Percentiles rank a stretch among this genome's conserved stretches.
phyloP scores from a whole-genome alignment of 2,329 filamentous ascomycete genomes.

The Pestalotiopsis sp. region DNA sequence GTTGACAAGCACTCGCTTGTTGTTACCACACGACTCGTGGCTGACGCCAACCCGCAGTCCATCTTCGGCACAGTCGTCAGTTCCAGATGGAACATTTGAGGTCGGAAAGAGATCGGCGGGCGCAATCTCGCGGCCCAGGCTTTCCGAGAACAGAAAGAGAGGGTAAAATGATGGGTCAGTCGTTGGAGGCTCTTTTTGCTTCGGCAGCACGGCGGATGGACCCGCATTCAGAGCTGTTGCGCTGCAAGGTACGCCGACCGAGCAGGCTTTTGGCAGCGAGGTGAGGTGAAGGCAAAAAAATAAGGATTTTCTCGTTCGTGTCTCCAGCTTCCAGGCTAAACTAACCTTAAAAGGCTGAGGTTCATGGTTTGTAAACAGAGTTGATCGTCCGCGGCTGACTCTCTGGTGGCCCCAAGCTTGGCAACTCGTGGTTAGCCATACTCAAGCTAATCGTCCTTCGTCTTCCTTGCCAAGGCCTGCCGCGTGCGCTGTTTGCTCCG shows the following conservation, averaged over 20 bases:
- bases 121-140: neutral
- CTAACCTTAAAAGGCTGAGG: neutral
- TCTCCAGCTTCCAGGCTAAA: neutral
- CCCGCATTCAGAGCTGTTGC: neutral
- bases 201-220: neutral
- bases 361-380: neutral
- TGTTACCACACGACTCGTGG: neutral
- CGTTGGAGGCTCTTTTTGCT: neutral
- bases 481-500: neutral
- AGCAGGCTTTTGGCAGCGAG: neutral
- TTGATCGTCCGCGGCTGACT: neutral
- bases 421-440: neutral
- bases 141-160: neutral
- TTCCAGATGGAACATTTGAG: neutral
- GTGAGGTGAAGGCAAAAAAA: neutral
- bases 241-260: neutral
- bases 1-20: neutral
- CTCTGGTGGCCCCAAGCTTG: neutral
- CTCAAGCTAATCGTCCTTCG: neutral
- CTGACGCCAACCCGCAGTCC: neutral
- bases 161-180: neutral
- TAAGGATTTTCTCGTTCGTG: neutral
- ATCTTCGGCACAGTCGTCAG: neutral
- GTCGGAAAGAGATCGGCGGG: neutral
- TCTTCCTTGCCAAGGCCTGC: neutral